These are phyloP conservation scores for Moelleriella libera DNA, from an alignment of 2,329 filamentous ascomycete species.

Conservation along the genomic window DNA sequence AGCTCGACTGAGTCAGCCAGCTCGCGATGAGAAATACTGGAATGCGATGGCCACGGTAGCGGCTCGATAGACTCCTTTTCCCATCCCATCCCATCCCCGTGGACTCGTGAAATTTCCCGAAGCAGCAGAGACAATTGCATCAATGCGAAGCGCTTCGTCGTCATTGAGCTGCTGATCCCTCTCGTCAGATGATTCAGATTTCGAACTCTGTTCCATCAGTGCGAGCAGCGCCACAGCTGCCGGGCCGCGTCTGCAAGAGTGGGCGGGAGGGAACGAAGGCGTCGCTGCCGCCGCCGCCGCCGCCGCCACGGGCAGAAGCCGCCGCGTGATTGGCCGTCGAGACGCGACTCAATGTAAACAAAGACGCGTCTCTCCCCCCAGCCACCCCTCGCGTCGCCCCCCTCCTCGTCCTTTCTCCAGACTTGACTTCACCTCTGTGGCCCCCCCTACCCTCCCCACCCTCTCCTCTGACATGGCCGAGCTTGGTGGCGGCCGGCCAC, in stretches of 20 bases:
- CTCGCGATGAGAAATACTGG: background rate
- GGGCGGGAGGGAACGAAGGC: too few relatives aligned
- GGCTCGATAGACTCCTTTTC: background rate
- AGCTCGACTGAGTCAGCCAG: background rate
- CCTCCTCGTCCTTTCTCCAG: background rate
- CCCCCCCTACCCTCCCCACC: background rate
- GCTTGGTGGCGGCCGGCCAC: background rate
- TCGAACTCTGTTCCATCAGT: too few relatives aligned
- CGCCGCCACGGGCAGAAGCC: background rate
- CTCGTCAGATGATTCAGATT: background rate
- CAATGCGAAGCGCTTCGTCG: background rate
- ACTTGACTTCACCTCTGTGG: background rate
- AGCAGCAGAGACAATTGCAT: background rate
- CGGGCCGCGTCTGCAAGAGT: too few relatives aligned
- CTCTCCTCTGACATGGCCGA: background rate
- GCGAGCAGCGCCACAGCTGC: too few relatives aligned
- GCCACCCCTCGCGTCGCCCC: background rate
- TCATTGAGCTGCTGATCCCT: background rate
- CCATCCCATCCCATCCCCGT: background rate
- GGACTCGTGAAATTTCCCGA: background rate
- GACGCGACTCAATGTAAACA: constrained; percentile 4
- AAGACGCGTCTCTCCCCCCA: constrained; percentile 4
- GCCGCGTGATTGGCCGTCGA: constrained; percentile 1
- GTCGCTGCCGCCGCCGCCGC: too few relatives aligned
- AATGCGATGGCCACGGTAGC: background rate